Conservation (phyloP, 2,329 filamentous ascomycete genomes). For the Cladosporium colombiae region DNA sequence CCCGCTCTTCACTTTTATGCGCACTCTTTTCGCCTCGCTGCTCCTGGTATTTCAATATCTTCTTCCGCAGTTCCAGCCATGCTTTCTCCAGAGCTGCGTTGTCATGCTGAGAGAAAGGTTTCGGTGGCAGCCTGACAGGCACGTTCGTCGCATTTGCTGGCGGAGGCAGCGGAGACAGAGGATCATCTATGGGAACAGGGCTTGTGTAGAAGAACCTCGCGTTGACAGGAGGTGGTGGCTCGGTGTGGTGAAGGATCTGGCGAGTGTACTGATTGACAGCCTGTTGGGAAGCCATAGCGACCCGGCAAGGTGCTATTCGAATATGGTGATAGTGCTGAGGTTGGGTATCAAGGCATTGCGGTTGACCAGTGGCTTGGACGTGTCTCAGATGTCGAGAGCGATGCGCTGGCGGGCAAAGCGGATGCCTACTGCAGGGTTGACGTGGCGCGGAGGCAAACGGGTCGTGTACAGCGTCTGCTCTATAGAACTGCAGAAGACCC, state of each 20-base stretch:
- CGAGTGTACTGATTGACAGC: constrained; percentile 47
- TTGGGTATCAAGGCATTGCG: constrained; percentile 24
- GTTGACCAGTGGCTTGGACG: neutral
- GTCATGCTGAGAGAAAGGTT: constrained; percentile 42
- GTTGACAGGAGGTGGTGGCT: constrained; percentile 37
- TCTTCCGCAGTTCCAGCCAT: constrained; percentile 38
- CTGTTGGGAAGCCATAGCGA: constrained; percentile 18
- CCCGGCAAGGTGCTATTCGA: constrained; percentile 1
- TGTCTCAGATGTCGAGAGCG: constrained; percentile 5
- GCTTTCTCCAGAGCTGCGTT: constrained; percentile 39
- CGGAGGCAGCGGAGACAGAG: constrained; percentile 41
- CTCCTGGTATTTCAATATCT: constrained; percentile 38
- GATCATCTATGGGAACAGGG: constrained; percentile 41
- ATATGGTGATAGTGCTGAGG: constrained; percentile 19
- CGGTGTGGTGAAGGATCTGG: constrained; percentile 44
- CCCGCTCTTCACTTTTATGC: constrained; percentile 25
- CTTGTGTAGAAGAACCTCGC: constrained; percentile 43
- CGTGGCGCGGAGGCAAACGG: constrained; percentile 19
- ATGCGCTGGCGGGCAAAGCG: constrained; percentile 18
- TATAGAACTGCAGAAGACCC: neutral
- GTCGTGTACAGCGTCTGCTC: neutral
- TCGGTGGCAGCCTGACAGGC: constrained; percentile 34
- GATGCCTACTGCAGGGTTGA: constrained; percentile 23
- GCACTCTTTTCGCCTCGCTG: constrained; percentile 37
- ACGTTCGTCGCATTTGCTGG: constrained; percentile 30